Conservation (phyloP, 1,284 basidiomycete genomes). For the Naganishia liquefaciens region DNA sequence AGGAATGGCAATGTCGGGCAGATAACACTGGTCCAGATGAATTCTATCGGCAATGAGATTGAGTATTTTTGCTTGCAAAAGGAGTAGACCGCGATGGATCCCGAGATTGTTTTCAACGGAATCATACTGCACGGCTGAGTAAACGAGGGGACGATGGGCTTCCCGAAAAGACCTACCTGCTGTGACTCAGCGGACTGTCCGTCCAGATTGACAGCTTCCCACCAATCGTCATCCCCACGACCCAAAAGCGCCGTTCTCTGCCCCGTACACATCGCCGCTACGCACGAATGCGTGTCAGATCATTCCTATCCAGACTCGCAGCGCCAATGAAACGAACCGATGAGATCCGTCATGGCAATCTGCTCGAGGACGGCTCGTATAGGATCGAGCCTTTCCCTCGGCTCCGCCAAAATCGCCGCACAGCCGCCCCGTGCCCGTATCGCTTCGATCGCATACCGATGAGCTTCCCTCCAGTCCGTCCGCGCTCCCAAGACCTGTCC, state of each 20-base stretch:
- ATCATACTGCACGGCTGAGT: slow-evolving; percentile 37
- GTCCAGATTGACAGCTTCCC: slow-evolving; percentile 38
- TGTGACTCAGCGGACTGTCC: slow-evolving; percentile 9
- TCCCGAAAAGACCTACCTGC: background rate
- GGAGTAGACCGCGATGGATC: slow-evolving; percentile 39
- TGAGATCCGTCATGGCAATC: slow-evolving; percentile 40
- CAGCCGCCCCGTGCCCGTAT: slow-evolving; percentile 43
- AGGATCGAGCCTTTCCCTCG: slow-evolving; percentile 4
- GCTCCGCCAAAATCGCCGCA: slow-evolving; percentile 39
- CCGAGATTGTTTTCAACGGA: slow-evolving; percentile 42
- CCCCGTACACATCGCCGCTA: slow-evolving; percentile 39
- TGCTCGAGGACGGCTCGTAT: slow-evolving; percentile 38
- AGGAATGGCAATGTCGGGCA: background rate
- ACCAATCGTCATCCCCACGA: slow-evolving; percentile 38
- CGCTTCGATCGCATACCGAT: slow-evolving; percentile 38
- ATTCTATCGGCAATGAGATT: slow-evolving; percentile 12
- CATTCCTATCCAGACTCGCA: background rate
- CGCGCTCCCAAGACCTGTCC: slow-evolving; percentile 41
- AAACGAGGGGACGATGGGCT: background rate
- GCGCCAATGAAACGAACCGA: slow-evolving; percentile 37
- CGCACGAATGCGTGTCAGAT: background rate
- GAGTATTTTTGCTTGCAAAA: slow-evolving; percentile 33
- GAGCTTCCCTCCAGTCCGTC: slow-evolving; percentile 42
- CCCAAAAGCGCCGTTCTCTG: slow-evolving; percentile 35
- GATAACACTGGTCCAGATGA: background rate